Evolutionary conservation across 225 moss, liverwort and hornwort genomes (phyloP).

Genomic region (Climacium dendroides): DNA sequence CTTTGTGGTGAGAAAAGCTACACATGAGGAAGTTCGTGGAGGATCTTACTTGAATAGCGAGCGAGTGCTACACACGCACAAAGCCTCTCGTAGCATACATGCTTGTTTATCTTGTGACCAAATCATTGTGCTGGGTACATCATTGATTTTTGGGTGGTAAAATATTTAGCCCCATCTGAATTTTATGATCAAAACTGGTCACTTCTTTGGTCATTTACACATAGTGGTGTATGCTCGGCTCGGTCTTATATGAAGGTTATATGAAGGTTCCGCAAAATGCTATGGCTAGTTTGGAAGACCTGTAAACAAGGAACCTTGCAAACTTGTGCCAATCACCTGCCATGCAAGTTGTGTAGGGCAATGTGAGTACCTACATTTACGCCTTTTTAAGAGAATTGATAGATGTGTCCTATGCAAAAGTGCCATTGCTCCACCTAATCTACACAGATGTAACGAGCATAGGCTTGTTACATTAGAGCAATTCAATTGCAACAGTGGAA

Average conservation of each 20-base stretch:
- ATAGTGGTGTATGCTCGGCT: neutral
- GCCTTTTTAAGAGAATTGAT: neutral
- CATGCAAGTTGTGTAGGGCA: neutral
- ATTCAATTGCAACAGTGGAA: neutral
- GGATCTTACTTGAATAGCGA: neutral
- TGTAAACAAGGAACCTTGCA: neutral
- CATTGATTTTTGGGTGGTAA: neutral
- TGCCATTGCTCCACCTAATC: neutral
- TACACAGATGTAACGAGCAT: too few relatives aligned
- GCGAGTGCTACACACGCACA: neutral
- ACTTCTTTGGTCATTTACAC: neutral
- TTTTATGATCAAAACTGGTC: neutral
- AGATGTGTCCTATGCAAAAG: too few relatives aligned
- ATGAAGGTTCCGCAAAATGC: neutral
- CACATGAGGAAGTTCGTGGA: neutral
- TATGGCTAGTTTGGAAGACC: neutral
- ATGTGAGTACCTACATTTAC: neutral
- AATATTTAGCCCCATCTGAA: neutral
- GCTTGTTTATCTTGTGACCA: neutral
- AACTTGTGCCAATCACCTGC: accelerated
- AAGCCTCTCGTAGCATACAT: neutral
- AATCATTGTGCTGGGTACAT: accelerated
- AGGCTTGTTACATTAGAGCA: neutral
- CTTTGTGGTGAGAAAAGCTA: too few relatives aligned
- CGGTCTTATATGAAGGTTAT: too few relatives aligned